phyloP scores from a whole-genome alignment of 352 stramenopile species.

The Globisporangium emineosum region DNA sequence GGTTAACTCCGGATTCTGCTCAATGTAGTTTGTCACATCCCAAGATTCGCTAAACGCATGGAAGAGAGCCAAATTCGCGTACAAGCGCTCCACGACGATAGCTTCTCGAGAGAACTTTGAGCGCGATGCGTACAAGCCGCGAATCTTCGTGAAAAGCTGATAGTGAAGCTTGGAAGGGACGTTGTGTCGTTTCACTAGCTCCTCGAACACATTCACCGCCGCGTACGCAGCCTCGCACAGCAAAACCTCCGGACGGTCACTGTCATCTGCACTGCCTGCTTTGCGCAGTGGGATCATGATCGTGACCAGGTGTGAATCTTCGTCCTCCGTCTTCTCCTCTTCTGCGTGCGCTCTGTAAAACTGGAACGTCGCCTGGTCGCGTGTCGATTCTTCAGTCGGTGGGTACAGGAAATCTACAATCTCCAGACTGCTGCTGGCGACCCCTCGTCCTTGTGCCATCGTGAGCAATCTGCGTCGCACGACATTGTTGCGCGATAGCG shows the following conservation, averaged over 20 bases:
- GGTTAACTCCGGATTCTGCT: slow-evolving; percentile 73
- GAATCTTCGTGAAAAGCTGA: slow-evolving; percentile 64
- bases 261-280: slow-evolving; percentile 18
- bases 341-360: slow-evolving; percentile 43
- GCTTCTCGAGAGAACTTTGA: slow-evolving; percentile 38
- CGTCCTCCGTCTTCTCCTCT: slow-evolving; percentile 22
- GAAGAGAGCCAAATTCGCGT: slow-evolving; percentile 72
- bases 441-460: slow-evolving; percentile 43
- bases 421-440: slow-evolving; percentile 50
- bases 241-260: slow-evolving; percentile 19
- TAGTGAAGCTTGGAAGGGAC: slow-evolving; percentile 75
- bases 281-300: slow-evolving; percentile 31
- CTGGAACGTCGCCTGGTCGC: slow-evolving; percentile 43
- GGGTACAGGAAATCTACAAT: slow-evolving; percentile 60
- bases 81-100: slow-evolving; percentile 60
- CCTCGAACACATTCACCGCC: slow-evolving; percentile 44
- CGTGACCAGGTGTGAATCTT: slow-evolving; percentile 31
- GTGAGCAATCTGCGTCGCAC: slow-evolving; percentile 54
- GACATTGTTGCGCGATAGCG: slow-evolving; percentile 32
- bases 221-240: slow-evolving; percentile 20
- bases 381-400: slow-evolving; percentile 5
- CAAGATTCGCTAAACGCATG: slow-evolving; percentile 70
- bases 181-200: slow-evolving; percentile 45
- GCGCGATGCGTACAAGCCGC: slow-evolving; percentile 34
- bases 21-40: slow-evolving; percentile 77